Percentiles rank a stretch among this genome's conserved stretches.
These are phyloP conservation scores for Sugiyamaella sp. DNA, from an alignment of 1,139 yeast species.

Conservation along the genomic window DNA sequence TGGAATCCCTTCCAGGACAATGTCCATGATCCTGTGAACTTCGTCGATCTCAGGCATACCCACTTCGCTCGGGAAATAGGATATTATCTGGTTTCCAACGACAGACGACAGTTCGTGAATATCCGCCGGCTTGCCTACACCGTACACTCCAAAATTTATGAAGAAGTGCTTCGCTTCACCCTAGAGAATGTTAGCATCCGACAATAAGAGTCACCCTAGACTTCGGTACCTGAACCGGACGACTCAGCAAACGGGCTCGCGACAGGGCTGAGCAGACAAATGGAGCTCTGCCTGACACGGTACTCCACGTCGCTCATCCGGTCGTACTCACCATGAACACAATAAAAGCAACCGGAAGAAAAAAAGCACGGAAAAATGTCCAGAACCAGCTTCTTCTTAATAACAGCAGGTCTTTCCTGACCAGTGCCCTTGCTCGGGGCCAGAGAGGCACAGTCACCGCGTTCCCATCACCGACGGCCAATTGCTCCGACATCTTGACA, in stretches of 20 bases:
- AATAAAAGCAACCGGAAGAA: constrained; percentile 40
- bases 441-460: not conserved
- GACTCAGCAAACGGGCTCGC: too few species aligned
- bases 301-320: too few species aligned
- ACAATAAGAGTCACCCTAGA: not conserved
- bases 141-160: constrained; percentile 39
- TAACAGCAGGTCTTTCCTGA: constrained; percentile 35
- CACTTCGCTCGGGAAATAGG: constrained; percentile 34
- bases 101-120: constrained; percentile 33
- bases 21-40: constrained; percentile 36
- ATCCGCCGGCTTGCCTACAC: constrained; percentile 38
- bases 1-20: constrained; percentile 40
- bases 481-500: not conserved
- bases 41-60: constrained; percentile 32
- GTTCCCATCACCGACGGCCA: not conserved
- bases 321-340: constrained; percentile 39
- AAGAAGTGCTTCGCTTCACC: constrained; percentile 41
- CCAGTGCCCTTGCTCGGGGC: constrained; percentile 24
- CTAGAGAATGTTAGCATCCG: constrained; percentile 24
- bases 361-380: constrained; percentile 39
- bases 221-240: too few species aligned
- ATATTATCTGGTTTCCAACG: constrained; percentile 32
- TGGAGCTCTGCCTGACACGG: too few species aligned
- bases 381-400: constrained; percentile 38
- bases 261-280: too few species aligned